Conservation (phyloP, 495 filamentous ascomycete genomes). For the Penicillium riverlandense region DNA sequence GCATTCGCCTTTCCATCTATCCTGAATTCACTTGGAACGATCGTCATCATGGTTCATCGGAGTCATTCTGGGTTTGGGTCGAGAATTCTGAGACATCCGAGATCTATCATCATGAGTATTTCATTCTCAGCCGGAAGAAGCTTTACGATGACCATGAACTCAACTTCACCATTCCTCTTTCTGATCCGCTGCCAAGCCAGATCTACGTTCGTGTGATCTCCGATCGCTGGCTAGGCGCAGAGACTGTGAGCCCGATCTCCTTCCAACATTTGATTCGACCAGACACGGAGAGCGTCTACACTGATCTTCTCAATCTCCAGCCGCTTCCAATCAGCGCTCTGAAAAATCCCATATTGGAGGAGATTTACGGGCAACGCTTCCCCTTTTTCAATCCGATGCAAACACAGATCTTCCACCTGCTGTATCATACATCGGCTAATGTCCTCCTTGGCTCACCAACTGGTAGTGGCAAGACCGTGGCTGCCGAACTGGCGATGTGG, state of each 20-base stretch:
- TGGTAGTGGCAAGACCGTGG: conserved; percentile 94
- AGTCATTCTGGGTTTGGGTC: conserved; percentile 98
- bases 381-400: conserved; percentile 99
- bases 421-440: conserved; percentile 87
- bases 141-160: conserved; percentile 91
- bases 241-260: conserved; percentile 88
- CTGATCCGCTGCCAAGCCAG: conserved; percentile 86
- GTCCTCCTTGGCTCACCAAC: conserved; percentile 96
- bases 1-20: conserved; percentile 75
- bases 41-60: conserved; percentile 84
- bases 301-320: conserved; percentile 85
- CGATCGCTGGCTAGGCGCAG: conserved; percentile 95
- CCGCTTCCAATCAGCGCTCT: conserved; percentile 83
- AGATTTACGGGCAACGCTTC: conserved; percentile 82
- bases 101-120: conserved; percentile 97
- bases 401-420: conserved; percentile 92
- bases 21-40: conserved; percentile 97
- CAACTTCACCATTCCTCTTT: conserved; percentile 93
- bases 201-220: conserved; percentile 94
- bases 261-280: conserved; percentile 97
- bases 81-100: conserved; percentile 97
- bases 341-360: conserved; percentile 79
- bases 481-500: conserved; percentile 98
- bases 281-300: conserved; percentile 96
- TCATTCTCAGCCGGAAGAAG: conserved; percentile 83